phyloP scores from a whole-genome alignment of 2,329 filamentous ascomycete genomes.

The Diaporthe amygdali region DNA sequence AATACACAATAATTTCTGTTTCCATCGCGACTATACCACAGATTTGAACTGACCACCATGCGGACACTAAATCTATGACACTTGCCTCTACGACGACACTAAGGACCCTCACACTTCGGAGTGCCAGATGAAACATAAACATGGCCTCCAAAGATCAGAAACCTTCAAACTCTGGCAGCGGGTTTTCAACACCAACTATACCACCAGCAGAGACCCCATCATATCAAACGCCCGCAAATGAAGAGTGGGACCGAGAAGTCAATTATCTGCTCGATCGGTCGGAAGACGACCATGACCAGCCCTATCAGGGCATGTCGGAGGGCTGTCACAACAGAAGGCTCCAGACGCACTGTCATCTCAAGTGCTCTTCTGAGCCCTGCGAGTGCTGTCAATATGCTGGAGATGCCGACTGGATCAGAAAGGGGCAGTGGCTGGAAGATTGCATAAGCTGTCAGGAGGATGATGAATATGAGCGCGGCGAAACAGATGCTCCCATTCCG shows the following conservation, averaged over 20 bases:
- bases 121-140: not conserved
- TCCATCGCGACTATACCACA: not conserved
- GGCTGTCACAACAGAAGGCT: not conserved
- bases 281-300: not conserved
- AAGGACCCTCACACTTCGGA: not conserved
- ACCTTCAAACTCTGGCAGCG: not conserved
- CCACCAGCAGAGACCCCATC: not conserved
- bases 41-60: not conserved
- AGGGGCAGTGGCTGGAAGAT: not conserved
- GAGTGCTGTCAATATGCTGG: not conserved
- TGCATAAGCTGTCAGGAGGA: not conserved
- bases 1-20: not conserved
- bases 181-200: not conserved
- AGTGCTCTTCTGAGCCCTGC: not conserved
- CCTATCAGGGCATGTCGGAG: not conserved
- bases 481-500: no score
- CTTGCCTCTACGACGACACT: not conserved
- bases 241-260: not conserved
- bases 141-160: no score
- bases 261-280: not conserved
- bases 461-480: not conserved
- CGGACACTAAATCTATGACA: no score
- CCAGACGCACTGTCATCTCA: not conserved
- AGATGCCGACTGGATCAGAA: not conserved
- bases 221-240: not conserved